Evolutionary conservation across 257 asterid species (phyloP), one percentile per base, ranked within the genome.

Genomic region (Oldenlandia corymbosa): DNA sequence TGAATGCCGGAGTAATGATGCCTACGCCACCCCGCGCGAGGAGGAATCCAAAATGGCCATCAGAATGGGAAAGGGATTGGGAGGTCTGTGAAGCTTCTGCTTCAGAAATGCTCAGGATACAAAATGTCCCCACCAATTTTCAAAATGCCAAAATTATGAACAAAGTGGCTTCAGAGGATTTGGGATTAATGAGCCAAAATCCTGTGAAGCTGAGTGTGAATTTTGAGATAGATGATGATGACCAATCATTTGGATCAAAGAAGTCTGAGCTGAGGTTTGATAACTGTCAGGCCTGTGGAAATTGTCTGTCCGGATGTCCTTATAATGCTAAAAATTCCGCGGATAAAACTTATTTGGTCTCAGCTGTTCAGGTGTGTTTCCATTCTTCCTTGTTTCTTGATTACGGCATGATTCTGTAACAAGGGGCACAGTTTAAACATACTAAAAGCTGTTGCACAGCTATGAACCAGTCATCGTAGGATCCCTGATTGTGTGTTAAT

Each of bases 261-360:
- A 70, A 23, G 68, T 52, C 70, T 60, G 65, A 36, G 28, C 68
- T 30, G 24, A 43, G 73, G 39, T 48, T 50, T 9, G 75, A 68
- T 37, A 67, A 37, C 52, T 84, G 91, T 47, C 68, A 81, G 5
- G 91, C 88, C 11, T 84, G 91, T 67, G 88, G 91, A 23, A 84
- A 84, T 31, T 84, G 91, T 24, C 78, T 84, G 18, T 42, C 85
- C 26, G 91, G 88, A 34, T 84, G 91, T 67, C 86, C 91, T 37
- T 77, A 81, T 68, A 60, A 80, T 36, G 88, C 85, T 4, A 84
- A 81, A 50, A 71, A 60, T 32, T 84, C 88, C 5, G 76, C 81
- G 2, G 91, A 84, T 23, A 77, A 67, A 68, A 84, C 79, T 42
- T 84, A 81, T 57, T 56, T 84, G 62, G 71, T 66, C 64, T 60